These are phyloP conservation scores for Galeopsis tetrahit DNA, from an alignment of 257 asterid genomes.

Conservation along the genomic window DNA sequence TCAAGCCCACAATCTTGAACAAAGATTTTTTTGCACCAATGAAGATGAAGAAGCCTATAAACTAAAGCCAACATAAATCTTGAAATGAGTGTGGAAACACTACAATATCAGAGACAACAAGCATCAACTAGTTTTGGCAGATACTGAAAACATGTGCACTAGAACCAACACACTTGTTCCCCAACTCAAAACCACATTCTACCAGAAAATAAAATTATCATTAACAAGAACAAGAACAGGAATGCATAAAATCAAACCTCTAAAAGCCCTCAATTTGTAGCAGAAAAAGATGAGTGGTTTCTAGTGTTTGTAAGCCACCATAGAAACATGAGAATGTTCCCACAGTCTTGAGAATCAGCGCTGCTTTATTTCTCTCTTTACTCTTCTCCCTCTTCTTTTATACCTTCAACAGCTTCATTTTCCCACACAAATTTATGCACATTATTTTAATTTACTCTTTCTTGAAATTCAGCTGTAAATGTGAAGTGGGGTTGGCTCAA, in stretches of 20 bases:
- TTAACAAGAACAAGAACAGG: conserved; percentile 14
- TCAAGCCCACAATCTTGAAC: conserved; percentile 45
- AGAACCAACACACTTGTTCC: conserved; percentile 52
- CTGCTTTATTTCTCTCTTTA: conserved; percentile 44
- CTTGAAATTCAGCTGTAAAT: conserved; percentile 46
- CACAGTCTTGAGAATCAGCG: conserved; percentile 60
- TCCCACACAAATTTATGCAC: conserved; percentile 28
- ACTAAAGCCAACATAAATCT: conserved; percentile 48
- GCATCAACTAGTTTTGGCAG: conserved; percentile 52
- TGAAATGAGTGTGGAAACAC: conserved; percentile 47
- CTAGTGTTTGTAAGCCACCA: conserved; percentile 78
- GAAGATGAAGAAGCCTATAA: conserved; percentile 51
- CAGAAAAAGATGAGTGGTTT: conserved; percentile 60
- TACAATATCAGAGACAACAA: conserved; percentile 56
- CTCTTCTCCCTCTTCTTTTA: conserved; percentile 22
- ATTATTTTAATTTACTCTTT: conserved; percentile 14
- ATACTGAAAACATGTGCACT: conserved; percentile 48
- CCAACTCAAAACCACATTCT: conserved; percentile 8
- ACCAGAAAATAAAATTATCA: background rate
- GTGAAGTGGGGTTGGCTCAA: conserved; percentile 43
- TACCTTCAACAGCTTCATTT: conserved; percentile 36
- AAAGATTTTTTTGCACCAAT: conserved; percentile 43
- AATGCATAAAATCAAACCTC: background rate
- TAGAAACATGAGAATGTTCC: conserved; percentile 72
- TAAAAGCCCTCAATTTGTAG: too few species aligned